Evolutionary conservation across 2,329 filamentous ascomycete genomes (phyloP).

Genomic region (Hypoxylon sp.): DNA sequence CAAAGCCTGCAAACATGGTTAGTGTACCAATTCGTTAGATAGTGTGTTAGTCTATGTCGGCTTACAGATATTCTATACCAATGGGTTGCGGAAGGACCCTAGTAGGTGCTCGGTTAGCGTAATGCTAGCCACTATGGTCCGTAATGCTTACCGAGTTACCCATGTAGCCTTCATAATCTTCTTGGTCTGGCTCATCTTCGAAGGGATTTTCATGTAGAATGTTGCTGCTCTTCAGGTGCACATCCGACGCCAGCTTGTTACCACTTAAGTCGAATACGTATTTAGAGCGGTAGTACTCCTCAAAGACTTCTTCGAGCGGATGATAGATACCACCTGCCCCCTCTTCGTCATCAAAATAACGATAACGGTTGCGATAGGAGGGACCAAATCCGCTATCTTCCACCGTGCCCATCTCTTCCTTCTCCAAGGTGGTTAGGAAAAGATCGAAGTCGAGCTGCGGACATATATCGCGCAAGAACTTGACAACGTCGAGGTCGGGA

Average conservation of each 20-base stretch:
- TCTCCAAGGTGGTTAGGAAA: slow-evolving; percentile 55
- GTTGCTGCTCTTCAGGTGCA: slow-evolving; percentile 41
- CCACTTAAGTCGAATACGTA: slow-evolving; percentile 52
- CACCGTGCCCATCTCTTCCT: slow-evolving; percentile 45
- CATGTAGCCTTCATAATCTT: slow-evolving; percentile 51
- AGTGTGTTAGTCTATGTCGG: neutral
- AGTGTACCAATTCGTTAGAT: neutral
- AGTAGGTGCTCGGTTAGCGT: slow-evolving; percentile 7
- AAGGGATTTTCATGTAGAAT: slow-evolving; percentile 49
- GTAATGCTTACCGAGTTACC: slow-evolving; percentile 49
- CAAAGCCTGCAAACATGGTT: slow-evolving; percentile 23
- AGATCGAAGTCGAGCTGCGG: slow-evolving; percentile 51
- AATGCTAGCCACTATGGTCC: neutral
- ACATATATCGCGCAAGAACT: slow-evolving; percentile 49
- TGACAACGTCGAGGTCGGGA: slow-evolving; percentile 48
- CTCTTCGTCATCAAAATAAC: neutral
- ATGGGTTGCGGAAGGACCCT: slow-evolving; percentile 14
- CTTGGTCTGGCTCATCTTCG: slow-evolving; percentile 31
- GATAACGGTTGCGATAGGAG: neutral
- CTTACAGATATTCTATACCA: slow-evolving; percentile 34
- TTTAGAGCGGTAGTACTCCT: slow-evolving; percentile 41
- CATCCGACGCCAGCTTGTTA: slow-evolving; percentile 31
- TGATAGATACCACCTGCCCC: slow-evolving; percentile 21
- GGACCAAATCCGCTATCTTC: neutral
- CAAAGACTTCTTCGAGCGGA: slow-evolving; percentile 34